Conservation (phyloP, 352 stramenopile species). For the Phytophthora sojae region DNA sequence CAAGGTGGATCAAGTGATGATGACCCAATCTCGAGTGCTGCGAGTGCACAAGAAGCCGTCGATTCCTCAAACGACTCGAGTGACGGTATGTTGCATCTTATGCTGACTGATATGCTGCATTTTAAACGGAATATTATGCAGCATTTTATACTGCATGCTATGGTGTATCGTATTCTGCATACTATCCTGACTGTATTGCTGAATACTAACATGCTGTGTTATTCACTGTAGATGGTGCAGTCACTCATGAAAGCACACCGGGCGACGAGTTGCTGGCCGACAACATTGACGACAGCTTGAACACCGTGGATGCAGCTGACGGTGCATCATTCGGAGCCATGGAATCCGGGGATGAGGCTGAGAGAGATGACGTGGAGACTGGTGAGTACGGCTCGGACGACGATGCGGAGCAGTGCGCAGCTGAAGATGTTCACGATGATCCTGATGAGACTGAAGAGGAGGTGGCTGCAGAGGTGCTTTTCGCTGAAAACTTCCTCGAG, state of each 20-base stretch:
- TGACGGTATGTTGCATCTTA: not conserved
- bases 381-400: no score
- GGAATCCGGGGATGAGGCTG: no score
- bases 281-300: conserved; percentile 21
- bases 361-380: no score
- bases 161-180: not conserved
- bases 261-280: conserved; percentile 1
- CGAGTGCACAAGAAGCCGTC: no score
- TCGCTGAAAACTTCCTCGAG: no score
- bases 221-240: no score
- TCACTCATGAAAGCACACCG: not conserved
- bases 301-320: not conserved
- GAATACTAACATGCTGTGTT: conserved; percentile 1
- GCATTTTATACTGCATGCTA: conserved; percentile 6
- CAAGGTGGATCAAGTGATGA: not conserved
- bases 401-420: no score
- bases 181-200: not conserved
- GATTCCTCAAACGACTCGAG: no score
- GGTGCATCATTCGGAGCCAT: no score
- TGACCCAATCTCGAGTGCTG: no score
- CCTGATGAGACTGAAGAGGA: not conserved
- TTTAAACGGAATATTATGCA: not conserved
- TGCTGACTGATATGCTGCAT: not conserved
- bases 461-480: not conserved
- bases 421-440: no score